Percentiles rank a stretch among this genome's conserved stretches.
phyloP scores from a whole-genome alignment of 805 yeast genomes.

The Barnettozyma sucrosica region DNA sequence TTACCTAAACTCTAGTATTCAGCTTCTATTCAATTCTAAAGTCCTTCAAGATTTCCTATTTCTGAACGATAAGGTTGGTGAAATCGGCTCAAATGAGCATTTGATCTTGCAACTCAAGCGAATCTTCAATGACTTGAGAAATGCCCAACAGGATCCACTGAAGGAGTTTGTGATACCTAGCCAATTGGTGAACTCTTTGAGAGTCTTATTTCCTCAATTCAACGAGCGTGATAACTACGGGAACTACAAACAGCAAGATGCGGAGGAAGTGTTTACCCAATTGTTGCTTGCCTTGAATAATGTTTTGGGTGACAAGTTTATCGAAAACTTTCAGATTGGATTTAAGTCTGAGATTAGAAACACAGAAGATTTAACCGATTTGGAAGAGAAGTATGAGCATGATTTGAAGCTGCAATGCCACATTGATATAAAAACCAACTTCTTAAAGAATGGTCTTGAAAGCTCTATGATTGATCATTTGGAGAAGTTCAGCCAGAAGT shows the following conservation, averaged over 20 bases:
- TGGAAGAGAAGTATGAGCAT: slow-evolving; percentile 45
- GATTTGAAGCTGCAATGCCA: slow-evolving; percentile 83
- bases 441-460: slow-evolving; percentile 76
- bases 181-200: slow-evolving; percentile 56
- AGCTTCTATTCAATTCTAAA: slow-evolving; percentile 74
- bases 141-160: slow-evolving; percentile 34
- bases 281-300: slow-evolving; percentile 48
- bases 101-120: slow-evolving; percentile 44
- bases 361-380: slow-evolving; percentile 46
- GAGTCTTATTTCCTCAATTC: slow-evolving; percentile 80
- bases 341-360: slow-evolving; percentile 63
- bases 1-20: slow-evolving; percentile 84
- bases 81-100: slow-evolving; percentile 31
- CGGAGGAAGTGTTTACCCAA: slow-evolving; percentile 91
- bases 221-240: slow-evolving; percentile 73
- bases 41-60: slow-evolving; percentile 64
- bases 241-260: slow-evolving; percentile 89
- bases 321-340: slow-evolving; percentile 57
- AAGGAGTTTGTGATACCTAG: slow-evolving; percentile 49
- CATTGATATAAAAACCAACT: slow-evolving; percentile 79
- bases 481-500: slow-evolving; percentile 68
- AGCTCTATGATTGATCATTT: slow-evolving; percentile 70
- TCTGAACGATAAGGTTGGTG: slow-evolving; percentile 36
- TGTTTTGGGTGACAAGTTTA: slow-evolving; percentile 42
- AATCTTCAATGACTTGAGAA: slow-evolving; percentile 36